Base-by-base conservation (phyloP, 176 grass and related monocot species). In the Triticum monococcum region DNA sequence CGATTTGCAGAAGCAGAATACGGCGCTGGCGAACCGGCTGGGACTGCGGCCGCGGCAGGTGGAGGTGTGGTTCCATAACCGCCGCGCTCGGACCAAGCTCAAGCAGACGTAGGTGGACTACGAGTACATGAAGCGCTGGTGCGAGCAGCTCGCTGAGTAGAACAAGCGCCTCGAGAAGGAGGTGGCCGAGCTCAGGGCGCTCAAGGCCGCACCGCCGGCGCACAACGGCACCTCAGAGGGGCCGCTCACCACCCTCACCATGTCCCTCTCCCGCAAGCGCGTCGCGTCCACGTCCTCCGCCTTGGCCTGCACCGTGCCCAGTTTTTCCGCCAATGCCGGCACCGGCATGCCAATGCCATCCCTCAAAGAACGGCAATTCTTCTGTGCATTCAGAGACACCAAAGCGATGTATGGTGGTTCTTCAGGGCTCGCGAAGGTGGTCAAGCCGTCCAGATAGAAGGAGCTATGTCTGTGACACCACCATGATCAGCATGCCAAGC, bases 71-170 rank as follows among this genome's bases (percentile, higher is more conserved):
- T 98, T 98, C 90, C 97, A 98, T 84, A 98, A 98, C 87, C 86
- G 97, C 5, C 84, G 97, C 2, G 94, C 97, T 0, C 12, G 97
- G 9, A 98, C 97, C 17, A 98, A 98, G 87, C 88, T 98, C 20
- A 98, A 98, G 97, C 97, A 98, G 88, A 96, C 97, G 64, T 94
- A 98, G 89, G 97, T 98, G 13, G 97, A 98, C 86, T 98, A 94
- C 71, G 94, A 98, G 82, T 91, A 92, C 89, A 87, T 96, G 61
- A 92, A 95, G 89, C 87, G 97, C 13, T 98, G 94, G 91, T 98
- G 97, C 82, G 97, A 98, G 79, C 89, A 89, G 50, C 88, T 98
- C 20, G 90, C 94, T 25, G 97, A 98, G 14, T 92, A 98, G 85
- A 98, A 98, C 86, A 80, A 84, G 50, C 91, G 97, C 69, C 90